A percentile compares a stretch with the other conserved stretches of the same genome.
Evolutionary conservation across 2,329 filamentous ascomycete genomes (phyloP).

Genomic region (Emmonsiellopsis sp.): DNA sequence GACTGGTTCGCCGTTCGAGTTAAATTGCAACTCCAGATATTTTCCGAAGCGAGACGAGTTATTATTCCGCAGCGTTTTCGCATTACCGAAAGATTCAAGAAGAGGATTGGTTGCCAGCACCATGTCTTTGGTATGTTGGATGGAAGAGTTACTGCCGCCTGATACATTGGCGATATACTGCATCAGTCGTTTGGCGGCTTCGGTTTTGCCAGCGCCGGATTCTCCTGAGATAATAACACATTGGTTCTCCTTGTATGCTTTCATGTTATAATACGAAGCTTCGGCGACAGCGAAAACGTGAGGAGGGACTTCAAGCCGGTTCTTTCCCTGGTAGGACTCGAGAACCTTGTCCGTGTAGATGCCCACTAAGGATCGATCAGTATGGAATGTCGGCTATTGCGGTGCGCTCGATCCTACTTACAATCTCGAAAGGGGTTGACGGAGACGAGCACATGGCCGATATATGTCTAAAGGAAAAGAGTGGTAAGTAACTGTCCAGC

Average conservation of each 20-base stretch:
- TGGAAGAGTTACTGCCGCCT: constrained; percentile 71
- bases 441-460: constrained; percentile 97
- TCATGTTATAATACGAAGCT: constrained; percentile 98
- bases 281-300: constrained; percentile 98
- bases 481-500: not conserved
- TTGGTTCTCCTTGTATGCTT: constrained; percentile 97
- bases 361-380: constrained; percentile 55
- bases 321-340: constrained; percentile 92
- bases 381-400: not conserved
- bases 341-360: constrained; percentile 96
- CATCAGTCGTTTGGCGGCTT: constrained; percentile 97
- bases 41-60: constrained; percentile 98
- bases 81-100: constrained; percentile 95
- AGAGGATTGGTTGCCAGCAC: constrained; percentile 95
- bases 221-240: constrained; percentile 99
- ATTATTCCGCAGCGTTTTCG: constrained; percentile 96
- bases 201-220: constrained; percentile 95
- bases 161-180: constrained; percentile 98
- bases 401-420: constrained; percentile 31
- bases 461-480: constrained; percentile 62
- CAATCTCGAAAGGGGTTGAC: constrained; percentile 95
- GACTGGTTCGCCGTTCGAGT: constrained; percentile 78
- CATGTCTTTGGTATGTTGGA: constrained; percentile 98
- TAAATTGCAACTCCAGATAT: constrained; percentile 96
- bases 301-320: constrained; percentile 82